These are phyloP conservation scores for Candida tropicalis DNA, from an alignment of 1,139 yeast species.

Conservation along the genomic window DNA sequence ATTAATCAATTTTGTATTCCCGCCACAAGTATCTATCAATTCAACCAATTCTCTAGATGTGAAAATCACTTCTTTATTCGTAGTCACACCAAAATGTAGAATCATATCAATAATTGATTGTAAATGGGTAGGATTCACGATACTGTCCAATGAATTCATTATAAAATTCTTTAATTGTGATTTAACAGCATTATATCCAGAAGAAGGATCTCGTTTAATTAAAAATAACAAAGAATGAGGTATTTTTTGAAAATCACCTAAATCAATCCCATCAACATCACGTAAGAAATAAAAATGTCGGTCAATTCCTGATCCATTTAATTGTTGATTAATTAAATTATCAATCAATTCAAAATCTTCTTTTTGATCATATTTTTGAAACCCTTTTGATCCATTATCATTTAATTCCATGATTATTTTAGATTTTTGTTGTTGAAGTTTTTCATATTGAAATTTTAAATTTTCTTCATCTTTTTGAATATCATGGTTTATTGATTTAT, in stretches of 20 bases:
- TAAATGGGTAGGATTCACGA: slow-evolving; percentile 8
- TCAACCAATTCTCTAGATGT: slow-evolving; percentile 1
- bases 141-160: slow-evolving; percentile 4
- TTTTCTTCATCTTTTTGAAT: slow-evolving; percentile 20
- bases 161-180: slow-evolving; percentile 6
- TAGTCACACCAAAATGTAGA: background rate
- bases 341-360: slow-evolving; percentile 15
- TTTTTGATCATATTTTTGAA: slow-evolving; percentile 8
- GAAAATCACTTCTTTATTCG: background rate
- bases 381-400: slow-evolving; percentile 28
- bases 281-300: slow-evolving; percentile 20
- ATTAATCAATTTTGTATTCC: background rate
- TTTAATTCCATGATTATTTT: slow-evolving; percentile 26
- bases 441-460: slow-evolving; percentile 15
- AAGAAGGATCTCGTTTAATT: slow-evolving; percentile 6
- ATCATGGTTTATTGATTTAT: slow-evolving; percentile 17
- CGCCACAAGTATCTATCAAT: slow-evolving; percentile 6
- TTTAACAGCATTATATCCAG: slow-evolving; percentile 4
- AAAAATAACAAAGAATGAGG: slow-evolving; percentile 8
- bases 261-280: slow-evolving; percentile 5
- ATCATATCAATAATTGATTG: slow-evolving; percentile 8
- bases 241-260: slow-evolving; percentile 3
- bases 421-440: slow-evolving; percentile 11
- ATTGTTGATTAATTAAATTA: slow-evolving; percentile 13
- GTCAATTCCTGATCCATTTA: slow-evolving; percentile 3